A percentile compares a stretch with the other conserved stretches of the same genome.
These are phyloP conservation scores for Arabidopsis suecica DNA, from an alignment of 345 rosid species.

Conservation along the genomic window DNA sequence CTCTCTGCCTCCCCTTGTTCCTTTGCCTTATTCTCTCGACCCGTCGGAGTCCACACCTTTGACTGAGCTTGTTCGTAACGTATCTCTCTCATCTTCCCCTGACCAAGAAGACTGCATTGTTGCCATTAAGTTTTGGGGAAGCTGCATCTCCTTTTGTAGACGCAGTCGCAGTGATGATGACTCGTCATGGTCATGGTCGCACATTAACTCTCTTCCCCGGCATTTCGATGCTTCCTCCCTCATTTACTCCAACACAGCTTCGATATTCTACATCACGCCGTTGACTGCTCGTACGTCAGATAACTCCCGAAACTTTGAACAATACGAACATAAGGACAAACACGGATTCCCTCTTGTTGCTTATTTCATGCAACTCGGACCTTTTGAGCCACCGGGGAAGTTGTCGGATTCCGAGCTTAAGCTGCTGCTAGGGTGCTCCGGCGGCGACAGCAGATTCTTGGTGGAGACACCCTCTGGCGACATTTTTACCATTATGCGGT, in stretches of 20 bases:
- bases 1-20: not conserved
- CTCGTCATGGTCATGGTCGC: not conserved
- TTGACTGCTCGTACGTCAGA: too few relatives aligned
- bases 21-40: not conserved
- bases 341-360: not conserved
- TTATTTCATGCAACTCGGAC: not conserved
- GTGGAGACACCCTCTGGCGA: not conserved
- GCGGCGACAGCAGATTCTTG: not conserved
- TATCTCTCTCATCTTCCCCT: not conserved
- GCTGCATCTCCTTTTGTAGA: not conserved
- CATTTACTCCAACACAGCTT: conserved; percentile 1
- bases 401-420: not conserved
- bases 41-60: not conserved
- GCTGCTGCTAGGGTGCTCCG: not conserved
- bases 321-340: not conserved
- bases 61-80: not conserved
- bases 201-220: not conserved
- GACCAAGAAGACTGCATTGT: not conserved
- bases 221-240: not conserved
- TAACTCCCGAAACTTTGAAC: too few relatives aligned
- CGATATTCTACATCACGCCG: not conserved
- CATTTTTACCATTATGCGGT: not conserved
- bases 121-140: not conserved
- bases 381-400: not conserved
- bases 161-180: not conserved